Conservation (phyloP, 345 rosid genomes). For the Salix udensis region DNA sequence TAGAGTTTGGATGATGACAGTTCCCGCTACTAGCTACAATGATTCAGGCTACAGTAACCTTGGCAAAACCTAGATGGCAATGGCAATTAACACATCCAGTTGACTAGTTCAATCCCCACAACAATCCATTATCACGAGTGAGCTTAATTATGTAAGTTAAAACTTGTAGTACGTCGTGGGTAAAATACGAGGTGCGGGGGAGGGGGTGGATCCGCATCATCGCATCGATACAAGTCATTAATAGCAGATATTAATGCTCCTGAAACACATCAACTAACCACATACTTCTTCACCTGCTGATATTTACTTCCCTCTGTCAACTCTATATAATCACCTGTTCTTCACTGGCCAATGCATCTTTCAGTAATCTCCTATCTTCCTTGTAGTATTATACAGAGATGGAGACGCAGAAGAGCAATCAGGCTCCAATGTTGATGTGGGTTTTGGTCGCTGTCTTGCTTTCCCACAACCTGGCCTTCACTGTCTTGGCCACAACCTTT, state of each 20-base stretch:
- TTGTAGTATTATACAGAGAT: conserved; percentile 20
- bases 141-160: neutral
- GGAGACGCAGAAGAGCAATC: conserved; percentile 27
- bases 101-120: too few species aligned
- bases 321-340: conserved; percentile 26
- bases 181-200: neutral
- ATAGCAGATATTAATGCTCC: conserved; percentile 52
- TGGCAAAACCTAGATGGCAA: neutral
- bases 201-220: neutral
- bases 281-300: conserved; percentile 56
- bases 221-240: conserved; percentile 17
- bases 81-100: neutral
- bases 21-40: neutral
- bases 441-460: conserved; percentile 39
- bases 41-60: neutral
- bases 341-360: conserved; percentile 11
- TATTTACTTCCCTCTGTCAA: conserved; percentile 50
- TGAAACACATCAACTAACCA: conserved; percentile 71
- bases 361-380: conserved; percentile 11
- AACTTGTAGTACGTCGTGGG: neutral
- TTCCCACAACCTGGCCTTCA: conserved; percentile 41
- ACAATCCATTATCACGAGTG: neutral
- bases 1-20: neutral
- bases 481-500: conserved; percentile 37
- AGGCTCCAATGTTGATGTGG: conserved; percentile 29